Evolutionary conservation across 2,329 filamentous ascomycete species (phyloP).

Genomic region (Colletotrichum musae): DNA sequence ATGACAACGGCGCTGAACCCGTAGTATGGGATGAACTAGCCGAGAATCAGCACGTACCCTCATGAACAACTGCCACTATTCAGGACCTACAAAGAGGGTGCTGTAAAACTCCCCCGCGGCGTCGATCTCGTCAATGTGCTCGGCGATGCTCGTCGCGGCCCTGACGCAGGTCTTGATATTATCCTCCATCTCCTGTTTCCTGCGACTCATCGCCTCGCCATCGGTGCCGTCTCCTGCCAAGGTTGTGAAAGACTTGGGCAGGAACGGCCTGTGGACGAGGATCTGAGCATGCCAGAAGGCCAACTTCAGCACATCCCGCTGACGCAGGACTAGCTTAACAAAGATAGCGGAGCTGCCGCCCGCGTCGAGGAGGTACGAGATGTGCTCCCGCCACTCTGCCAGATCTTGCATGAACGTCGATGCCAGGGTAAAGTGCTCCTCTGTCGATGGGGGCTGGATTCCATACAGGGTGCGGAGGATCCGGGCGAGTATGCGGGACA

Average conservation of each 20-base stretch:
- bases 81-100: constrained; percentile 55
- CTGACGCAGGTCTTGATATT: constrained; percentile 51
- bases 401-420: constrained; percentile 49
- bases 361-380: constrained; percentile 55
- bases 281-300: constrained; percentile 59
- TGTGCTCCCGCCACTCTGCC: constrained; percentile 50
- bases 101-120: constrained; percentile 53
- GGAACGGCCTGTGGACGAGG: constrained; percentile 54
- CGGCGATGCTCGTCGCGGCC: constrained; percentile 55
- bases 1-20: constrained; percentile 61
- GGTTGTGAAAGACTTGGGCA: constrained; percentile 51
- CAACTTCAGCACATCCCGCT: constrained; percentile 57
- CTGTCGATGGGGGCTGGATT: constrained; percentile 50
- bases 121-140: constrained; percentile 55
- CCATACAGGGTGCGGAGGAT: constrained; percentile 54
- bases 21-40: constrained; percentile 56
- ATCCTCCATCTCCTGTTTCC: constrained; percentile 38
- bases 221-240: neutral
- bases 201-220: neutral
- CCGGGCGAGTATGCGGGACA: constrained; percentile 52
- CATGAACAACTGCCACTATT: neutral
- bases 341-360: constrained; percentile 55
- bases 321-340: constrained; percentile 46
- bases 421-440: constrained; percentile 45
- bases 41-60: neutral